Evolutionary conservation across 352 stramenopile genomes (phyloP).

Genomic region (Pythium grandisporangium): DNA sequence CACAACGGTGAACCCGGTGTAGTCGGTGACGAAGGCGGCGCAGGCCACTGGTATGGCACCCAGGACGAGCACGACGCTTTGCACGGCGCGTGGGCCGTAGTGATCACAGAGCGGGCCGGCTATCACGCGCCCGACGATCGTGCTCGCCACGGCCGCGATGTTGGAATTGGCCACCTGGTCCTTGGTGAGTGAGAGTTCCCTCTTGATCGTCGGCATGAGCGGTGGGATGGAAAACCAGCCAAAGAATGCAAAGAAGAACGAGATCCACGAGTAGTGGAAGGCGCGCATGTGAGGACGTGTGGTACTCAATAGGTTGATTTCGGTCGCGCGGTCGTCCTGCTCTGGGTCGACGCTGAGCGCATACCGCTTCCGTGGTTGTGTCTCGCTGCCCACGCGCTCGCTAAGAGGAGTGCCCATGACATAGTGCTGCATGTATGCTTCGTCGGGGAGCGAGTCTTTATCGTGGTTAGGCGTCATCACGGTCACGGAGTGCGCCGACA

Average conservation of each 20-base stretch:
- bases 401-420: no score
- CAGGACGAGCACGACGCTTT: constrained; percentile 64
- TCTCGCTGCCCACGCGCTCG: no score
- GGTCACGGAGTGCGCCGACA: no score
- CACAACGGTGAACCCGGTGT: constrained; percentile 63
- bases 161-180: constrained; percentile 88
- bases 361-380: no score
- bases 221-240: constrained; percentile 93
- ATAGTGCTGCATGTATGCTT: no score
- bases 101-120: constrained; percentile 89
- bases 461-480: no score
- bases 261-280: constrained; percentile 90
- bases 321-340: constrained; percentile 23
- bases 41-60: constrained; percentile 81
- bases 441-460: no score
- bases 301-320: constrained; percentile 62
- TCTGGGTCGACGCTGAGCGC: constrained; percentile 10
- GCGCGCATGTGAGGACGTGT: constrained; percentile 88
- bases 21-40: constrained; percentile 74
- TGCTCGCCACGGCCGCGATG: constrained; percentile 84
- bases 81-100: constrained; percentile 82
- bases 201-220: constrained; percentile 87
- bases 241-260: constrained; percentile 94
- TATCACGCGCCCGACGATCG: constrained; percentile 86
- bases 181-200: constrained; percentile 70